These are phyloP conservation scores for Acanthamoeba culbertsoni DNA, from an alignment of 208 protist species.

Conservation along the genomic window DNA sequence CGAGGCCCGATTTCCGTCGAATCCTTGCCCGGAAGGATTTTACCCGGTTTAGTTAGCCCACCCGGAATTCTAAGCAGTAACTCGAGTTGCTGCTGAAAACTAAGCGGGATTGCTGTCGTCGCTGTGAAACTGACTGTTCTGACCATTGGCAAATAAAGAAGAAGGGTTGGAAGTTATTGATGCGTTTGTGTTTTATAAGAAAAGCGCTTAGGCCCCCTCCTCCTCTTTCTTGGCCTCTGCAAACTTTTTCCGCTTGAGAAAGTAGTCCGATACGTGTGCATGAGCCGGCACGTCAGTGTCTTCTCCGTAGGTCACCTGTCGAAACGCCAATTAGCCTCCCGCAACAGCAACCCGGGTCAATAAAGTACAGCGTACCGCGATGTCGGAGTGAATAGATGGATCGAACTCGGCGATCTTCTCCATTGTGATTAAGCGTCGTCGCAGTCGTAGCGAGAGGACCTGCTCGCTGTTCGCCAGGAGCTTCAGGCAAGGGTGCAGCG, in stretches of 20 bases:
- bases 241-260: slow-evolving; percentile 30
- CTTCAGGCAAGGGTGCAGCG: slow-evolving; percentile 89
- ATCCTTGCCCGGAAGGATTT: too few relatives aligned
- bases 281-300: not conserved
- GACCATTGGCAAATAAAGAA: too few relatives aligned
- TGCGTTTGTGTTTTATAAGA: too few relatives aligned
- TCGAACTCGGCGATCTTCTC: slow-evolving; percentile 74
- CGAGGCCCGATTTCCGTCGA: too few relatives aligned
- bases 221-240: not conserved
- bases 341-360: not conserved
- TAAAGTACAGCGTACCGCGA: not conserved
- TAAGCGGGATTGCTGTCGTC: too few relatives aligned
- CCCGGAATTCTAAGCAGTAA: too few relatives aligned
- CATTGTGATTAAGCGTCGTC: slow-evolving; percentile 81
- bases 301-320: slow-evolving; percentile 2
- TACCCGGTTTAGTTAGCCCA: too few relatives aligned
- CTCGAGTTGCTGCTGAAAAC: too few relatives aligned
- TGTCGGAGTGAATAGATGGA: slow-evolving; percentile 30
- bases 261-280: slow-evolving; percentile 35
- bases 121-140: too few relatives aligned
- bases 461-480: slow-evolving; percentile 87
- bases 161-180: too few relatives aligned
- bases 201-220: not conserved
- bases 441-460: slow-evolving; percentile 78
- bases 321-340: not conserved